Conservation (phyloP, 805 yeast genomes). For the Metschnikowia aberdeeniae region DNA sequence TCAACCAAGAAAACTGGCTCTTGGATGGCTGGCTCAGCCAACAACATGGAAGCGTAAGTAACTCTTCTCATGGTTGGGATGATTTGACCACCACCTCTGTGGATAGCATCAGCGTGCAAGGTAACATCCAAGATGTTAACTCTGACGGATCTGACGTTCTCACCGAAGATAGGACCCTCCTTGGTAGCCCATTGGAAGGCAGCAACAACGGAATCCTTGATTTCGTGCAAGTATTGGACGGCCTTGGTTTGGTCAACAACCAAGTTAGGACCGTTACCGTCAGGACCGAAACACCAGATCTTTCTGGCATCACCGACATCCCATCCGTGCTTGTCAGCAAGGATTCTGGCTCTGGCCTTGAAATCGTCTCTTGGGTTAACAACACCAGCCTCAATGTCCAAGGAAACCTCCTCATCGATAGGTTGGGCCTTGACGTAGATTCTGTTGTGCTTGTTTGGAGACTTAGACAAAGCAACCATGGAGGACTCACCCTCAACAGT, state of each 20-base stretch:
- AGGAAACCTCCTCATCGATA: conserved; percentile 85
- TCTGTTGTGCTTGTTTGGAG: conserved; percentile 99
- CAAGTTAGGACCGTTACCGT: conserved; percentile 97
- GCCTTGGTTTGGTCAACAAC: conserved; percentile 99
- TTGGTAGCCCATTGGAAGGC: conserved; percentile 99
- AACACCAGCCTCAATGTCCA: conserved; percentile 90
- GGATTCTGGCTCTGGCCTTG: conserved; percentile 97
- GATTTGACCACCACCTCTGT: conserved; percentile 99
- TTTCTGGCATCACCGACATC: conserved; percentile 99
- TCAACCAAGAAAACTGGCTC: conserved; percentile 99
- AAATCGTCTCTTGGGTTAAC: conserved; percentile 94
- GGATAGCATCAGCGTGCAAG: conserved; percentile 99
- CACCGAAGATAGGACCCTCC: conserved; percentile 99
- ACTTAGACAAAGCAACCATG: conserved; percentile 95
- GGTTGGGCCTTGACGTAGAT: conserved; percentile 97
- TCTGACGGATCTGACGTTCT: conserved; percentile 93
- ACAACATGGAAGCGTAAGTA: conserved; percentile 95
- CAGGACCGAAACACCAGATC: conserved; percentile 99
- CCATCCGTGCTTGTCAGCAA: conserved; percentile 99
- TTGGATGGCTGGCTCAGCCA: conserved; percentile 98
- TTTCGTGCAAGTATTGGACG: conserved; percentile 97
- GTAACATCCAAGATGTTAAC: conserved; percentile 98
- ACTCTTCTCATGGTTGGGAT: conserved; percentile 99
- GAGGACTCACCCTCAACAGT: conserved; percentile 92
- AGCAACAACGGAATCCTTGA: conserved; percentile 99